A percentile compares a stretch with the other conserved stretches of the same genome.
These are phyloP conservation scores for Boletus sp. DNA, from an alignment of 1,284 basidiomycete species.

Conservation along the genomic window DNA sequence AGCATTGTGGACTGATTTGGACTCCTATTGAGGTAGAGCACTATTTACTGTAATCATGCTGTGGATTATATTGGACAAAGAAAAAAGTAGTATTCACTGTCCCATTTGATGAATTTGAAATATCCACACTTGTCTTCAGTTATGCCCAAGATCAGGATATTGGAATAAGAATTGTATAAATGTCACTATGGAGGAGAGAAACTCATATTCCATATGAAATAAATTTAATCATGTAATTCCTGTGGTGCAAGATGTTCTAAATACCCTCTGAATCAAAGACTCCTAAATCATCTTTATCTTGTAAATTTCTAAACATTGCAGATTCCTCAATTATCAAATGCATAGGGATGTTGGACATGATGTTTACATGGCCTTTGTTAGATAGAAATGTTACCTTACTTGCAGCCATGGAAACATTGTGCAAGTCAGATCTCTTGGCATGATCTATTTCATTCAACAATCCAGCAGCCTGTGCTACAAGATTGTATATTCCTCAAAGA, in stretches of 20 bases:
- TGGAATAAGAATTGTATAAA: too few species aligned
- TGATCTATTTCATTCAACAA: constrained; percentile 1
- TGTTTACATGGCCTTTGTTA: not conserved
- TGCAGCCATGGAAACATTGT: not conserved
- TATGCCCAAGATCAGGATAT: too few species aligned
- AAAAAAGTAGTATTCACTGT: too few species aligned
- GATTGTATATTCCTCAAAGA: constrained; percentile 13
- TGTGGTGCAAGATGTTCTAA: constrained; percentile 7
- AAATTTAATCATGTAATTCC: constrained; percentile 15
- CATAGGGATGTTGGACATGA: not conserved
- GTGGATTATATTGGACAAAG: too few species aligned
- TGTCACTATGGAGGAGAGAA: too few species aligned
- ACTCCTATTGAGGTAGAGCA: too few species aligned
- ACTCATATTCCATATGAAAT: constrained; percentile 1
- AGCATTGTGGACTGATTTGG: too few species aligned
- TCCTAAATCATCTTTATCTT: constrained; percentile 6
- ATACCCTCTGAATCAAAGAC: constrained; percentile 14
- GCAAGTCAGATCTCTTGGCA: not conserved
- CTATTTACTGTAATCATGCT: too few species aligned
- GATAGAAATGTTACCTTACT: not conserved
- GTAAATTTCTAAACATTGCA: fast-evolving
- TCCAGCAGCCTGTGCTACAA: not conserved
- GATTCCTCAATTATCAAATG: not conserved
- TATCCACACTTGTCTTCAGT: too few species aligned
- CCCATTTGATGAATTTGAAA: too few species aligned